Evolutionary conservation across 2,329 filamentous ascomycete species (phyloP).

Genomic region (Trichoderma breve): DNA sequence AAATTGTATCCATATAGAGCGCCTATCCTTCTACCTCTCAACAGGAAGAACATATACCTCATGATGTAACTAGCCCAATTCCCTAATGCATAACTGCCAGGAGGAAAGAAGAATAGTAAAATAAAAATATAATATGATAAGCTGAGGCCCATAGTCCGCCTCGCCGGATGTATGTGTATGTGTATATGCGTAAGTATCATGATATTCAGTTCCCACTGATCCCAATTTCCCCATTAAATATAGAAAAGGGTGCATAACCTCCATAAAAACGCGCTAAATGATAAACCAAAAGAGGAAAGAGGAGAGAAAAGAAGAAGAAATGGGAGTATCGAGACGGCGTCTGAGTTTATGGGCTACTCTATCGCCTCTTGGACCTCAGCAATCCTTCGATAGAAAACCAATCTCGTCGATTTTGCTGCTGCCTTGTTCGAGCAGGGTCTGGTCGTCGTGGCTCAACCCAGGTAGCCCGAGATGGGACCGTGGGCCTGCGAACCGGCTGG

Average conservation of each 20-base stretch:
- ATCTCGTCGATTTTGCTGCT: not conserved
- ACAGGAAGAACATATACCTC: not conserved
- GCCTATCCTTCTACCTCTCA: not conserved
- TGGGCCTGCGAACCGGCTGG: constrained; percentile 18
- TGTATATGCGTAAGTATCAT: not conserved
- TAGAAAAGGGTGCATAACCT: not conserved
- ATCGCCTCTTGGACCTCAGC: constrained; percentile 29
- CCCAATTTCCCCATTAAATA: not conserved
- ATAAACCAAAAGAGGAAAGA: not conserved
- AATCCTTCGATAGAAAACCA: constrained; percentile 27
- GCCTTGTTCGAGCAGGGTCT: constrained; percentile 13
- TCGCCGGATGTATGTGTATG: not conserved
- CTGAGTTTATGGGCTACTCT: not conserved
- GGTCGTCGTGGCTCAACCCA: constrained; percentile 27
- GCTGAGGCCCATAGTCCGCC: not conserved
- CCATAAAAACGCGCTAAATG: not conserved
- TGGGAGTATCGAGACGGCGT: not conserved
- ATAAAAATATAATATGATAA: not conserved
- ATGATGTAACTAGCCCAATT: not conserved
- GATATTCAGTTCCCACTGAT: not conserved
- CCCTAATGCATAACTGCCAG: not conserved
- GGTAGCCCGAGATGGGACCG: constrained; percentile 15
- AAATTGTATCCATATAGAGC: not conserved
- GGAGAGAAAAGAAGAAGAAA: not conserved
- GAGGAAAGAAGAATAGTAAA: not conserved